Evolutionary conservation across 2,329 filamentous ascomycete species (phyloP).

Genomic region (Colletotrichum graminicola): DNA sequence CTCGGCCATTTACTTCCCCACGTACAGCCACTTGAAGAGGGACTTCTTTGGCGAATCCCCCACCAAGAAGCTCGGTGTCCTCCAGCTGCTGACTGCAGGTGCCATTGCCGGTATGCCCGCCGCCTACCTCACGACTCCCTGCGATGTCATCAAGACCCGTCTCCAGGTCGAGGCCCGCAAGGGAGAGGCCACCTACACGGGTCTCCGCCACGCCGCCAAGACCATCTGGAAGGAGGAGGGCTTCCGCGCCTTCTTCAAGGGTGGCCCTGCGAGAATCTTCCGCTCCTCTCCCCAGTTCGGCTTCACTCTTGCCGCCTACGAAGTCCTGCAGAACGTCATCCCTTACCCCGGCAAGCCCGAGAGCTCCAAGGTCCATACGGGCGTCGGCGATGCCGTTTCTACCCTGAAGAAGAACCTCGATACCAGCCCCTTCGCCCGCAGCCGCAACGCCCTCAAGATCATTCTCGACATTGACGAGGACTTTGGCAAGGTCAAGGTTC

Average conservation of each 20-base stretch:
- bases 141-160: constrained; percentile 99
- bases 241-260: constrained; percentile 98
- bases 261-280: constrained; percentile 93
- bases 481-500: constrained; percentile 81
- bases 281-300: constrained; percentile 97
- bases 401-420: constrained; percentile 72
- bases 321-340: constrained; percentile 84
- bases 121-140: constrained; percentile 95
- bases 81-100: constrained; percentile 93
- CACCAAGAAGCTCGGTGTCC: constrained; percentile 87
- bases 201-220: constrained; percentile 84
- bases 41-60: constrained; percentile 92
- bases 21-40: constrained; percentile 93
- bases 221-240: constrained; percentile 93
- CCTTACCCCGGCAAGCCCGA: constrained; percentile 80
- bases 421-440: constrained; percentile 68
- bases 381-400: constrained; percentile 73
- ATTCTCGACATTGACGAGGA: constrained; percentile 94
- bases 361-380: constrained; percentile 65
- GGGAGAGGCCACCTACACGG: constrained; percentile 89
- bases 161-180: constrained; percentile 97
- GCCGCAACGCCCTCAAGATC: constrained; percentile 93
- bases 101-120: constrained; percentile 94
- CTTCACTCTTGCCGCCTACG: constrained; percentile 96
- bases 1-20: constrained; percentile 98